Base-by-base conservation (phyloP, 164 flowering plant genomes). In the Berberis thunbergii region DNA sequence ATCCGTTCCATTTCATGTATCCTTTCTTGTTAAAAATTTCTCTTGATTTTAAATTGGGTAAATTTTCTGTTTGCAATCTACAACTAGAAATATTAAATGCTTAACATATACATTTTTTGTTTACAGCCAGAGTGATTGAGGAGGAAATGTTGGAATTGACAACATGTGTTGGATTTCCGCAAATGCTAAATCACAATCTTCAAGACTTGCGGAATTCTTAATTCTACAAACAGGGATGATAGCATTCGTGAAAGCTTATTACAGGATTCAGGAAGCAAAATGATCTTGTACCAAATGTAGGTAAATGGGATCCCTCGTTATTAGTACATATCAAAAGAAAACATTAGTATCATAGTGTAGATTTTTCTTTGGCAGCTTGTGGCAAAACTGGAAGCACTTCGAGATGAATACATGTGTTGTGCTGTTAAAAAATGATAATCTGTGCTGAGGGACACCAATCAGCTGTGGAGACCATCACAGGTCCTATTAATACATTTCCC, bases 191-290 rank as follows among this genome's bases (percentile, higher is more conserved):
- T 59, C 74, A 60, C 83, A 87, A 77, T 95, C 99, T 73, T 87
- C 97, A 26, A 76, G 77, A 69, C 85, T 57, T 67, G 89, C 88
- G 45, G 95, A 87, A 67, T 70, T 79, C 63, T 80, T 91, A 69
- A 87, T 94, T 69, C 78, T 91, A 66, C 96, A 82, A 72, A 87
- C 97, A 40, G 97, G 98, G 66, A 87, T 91, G 96, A 94, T 97
- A 60, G 91, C 99, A 26, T 89, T 91, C 73, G 99, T 96, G 62
- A 85, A 91, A 74, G 95, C 96, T 49, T 86, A 78, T 71, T 94
- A 86, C 70, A 78, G 89, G 72, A 0, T 0, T 0, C 26, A 26
- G 26, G 26, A 75, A 76, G 59, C 83, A 78, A 54, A 70, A 77
- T 66, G 99, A 94, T 81, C 86, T 94, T 72, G 93, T 94, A 65